A percentile compares a stretch with the other conserved stretches of the same genome.
These are phyloP conservation scores for Peniophora sp. DNA, from an alignment of 1,284 basidiomycete genomes.

Conservation along the genomic window DNA sequence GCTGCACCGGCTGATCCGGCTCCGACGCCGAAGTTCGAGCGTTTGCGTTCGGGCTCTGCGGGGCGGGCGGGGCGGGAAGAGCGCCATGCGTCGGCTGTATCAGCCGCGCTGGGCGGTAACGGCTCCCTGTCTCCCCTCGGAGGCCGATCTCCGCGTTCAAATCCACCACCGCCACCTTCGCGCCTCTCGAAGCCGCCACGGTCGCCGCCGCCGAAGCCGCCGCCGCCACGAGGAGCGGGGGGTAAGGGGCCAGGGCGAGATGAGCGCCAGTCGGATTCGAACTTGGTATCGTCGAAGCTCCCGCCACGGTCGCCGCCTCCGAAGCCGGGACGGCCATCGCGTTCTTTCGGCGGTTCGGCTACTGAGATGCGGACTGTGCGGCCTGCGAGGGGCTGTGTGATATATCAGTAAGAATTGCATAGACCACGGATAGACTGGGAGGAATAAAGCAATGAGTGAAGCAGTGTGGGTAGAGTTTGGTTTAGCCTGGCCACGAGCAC, in stretches of 20 bases:
- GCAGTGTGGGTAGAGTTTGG: no score
- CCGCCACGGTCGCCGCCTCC: conserved; percentile 19
- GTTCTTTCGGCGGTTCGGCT: conserved; percentile 87
- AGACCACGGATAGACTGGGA: conserved; percentile 6
- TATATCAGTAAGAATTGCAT: not conserved
- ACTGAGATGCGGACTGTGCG: conserved; percentile 87
- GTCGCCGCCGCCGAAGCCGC: conserved; percentile 39
- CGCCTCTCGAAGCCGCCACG: conserved; percentile 8
- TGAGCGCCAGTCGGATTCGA: conserved; percentile 70
- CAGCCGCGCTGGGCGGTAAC: conserved; percentile 42
- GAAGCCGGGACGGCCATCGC: conserved; percentile 42
- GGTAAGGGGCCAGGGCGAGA: conserved; percentile 77
- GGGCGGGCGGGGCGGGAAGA: conserved; percentile 40
- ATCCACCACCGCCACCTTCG: no score
- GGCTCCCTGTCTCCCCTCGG: conserved; percentile 19
- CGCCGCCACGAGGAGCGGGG: conserved; percentile 32
- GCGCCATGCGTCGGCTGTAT: conserved; percentile 63
- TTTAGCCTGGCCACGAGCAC: no score
- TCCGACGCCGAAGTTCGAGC: conserved; percentile 43
- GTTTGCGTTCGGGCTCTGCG: conserved; percentile 37
- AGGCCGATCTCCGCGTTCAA: no score
- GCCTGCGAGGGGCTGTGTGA: conserved; percentile 58
- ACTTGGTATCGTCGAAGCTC: conserved; percentile 58
- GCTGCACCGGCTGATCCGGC: conserved; percentile 49
- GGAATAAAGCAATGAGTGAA: no score